phyloP scores from a whole-genome alignment of 2,329 filamentous ascomycete species.

The Cytospora chrysosperma region DNA sequence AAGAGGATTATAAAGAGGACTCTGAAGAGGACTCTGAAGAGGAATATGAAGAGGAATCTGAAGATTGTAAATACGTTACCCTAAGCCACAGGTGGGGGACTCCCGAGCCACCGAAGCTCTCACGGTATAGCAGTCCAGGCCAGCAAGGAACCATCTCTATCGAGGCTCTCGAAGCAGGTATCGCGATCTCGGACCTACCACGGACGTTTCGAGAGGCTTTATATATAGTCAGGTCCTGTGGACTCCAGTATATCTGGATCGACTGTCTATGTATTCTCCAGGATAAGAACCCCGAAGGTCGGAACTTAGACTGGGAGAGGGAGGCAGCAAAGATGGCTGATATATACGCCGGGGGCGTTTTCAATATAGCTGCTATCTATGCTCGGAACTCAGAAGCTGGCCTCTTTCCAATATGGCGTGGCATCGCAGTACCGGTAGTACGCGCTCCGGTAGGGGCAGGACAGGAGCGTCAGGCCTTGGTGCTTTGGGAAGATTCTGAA shows the following conservation, averaged over 20 bases:
- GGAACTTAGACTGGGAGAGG: background rate
- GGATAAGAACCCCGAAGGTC: background rate
- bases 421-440: background rate
- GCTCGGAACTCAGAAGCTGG: background rate
- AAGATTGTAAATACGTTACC: background rate
- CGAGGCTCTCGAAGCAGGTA: conserved; percentile 1
- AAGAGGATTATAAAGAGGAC: too few species aligned
- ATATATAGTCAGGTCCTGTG: background rate
- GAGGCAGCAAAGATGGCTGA: conserved; percentile 7
- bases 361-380: background rate
- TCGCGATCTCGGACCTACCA: background rate
- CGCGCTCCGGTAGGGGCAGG: background rate
- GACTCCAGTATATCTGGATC: conserved; percentile 3
- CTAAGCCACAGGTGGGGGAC: conserved; percentile 7
- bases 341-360: conserved; percentile 3
- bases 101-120: conserved; percentile 1
- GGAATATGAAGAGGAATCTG: too few species aligned
- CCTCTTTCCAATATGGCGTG: background rate
- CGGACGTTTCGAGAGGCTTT: background rate
- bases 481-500: background rate
- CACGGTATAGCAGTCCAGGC: background rate
- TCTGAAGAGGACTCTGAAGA: too few species aligned
- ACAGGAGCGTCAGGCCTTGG: too few species aligned
- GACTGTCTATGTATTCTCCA: conserved; percentile 4
- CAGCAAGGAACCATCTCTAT: background rate